Base-by-base conservation (phyloP, 2,329 filamentous ascomycete genomes). In the Emmonsiellopsis sp. region DNA sequence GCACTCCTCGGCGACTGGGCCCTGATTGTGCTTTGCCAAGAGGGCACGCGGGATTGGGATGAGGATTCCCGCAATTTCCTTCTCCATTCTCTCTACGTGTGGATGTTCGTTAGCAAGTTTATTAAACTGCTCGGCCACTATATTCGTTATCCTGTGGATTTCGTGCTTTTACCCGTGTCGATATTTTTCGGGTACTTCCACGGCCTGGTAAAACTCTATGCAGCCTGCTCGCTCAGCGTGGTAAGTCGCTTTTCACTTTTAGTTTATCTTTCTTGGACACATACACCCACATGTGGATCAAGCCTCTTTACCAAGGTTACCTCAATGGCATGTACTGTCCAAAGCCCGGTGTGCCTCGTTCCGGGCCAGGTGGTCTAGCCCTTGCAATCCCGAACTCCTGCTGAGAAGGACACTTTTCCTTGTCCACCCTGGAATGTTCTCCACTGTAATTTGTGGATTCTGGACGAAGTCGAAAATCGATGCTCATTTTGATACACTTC, bases 171-270 rank as follows among this genome's bases (percentile, higher is more conserved):
- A 49, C 89, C 88, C 0, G 77, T 92, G n/a, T 95, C 90, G 40
- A 83, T 96, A 62, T 57, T 89, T 11, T 97, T 96, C 71, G 92
- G 92, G 49, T 96, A 93, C 72, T 87, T 94, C 63, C 92, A 97
- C 68, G 89, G 91, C 56, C 71, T 90, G 57, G 91, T 97, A 77
- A 96, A 96, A 77, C 77, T 95, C 58, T 92, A 92, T 65, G 90
- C 92, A 42, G 78, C 91, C 57, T 77, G 86, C 60, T 95, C 91
- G 55, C 81, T 91, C 61, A 85, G 86, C 65, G 85, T 87, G 82
- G 89, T 94, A 80, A 72, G 85, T 76, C 36, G 37, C 14, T 44
- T 33, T 44, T 42, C 37, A 51, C 54, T 51, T 42, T n/a, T n/a
- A n/a, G 49, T 42, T 42, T 43, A 46, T 37, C 44, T 57, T 59